A percentile compares a stretch with the other conserved stretches of the same genome.
phyloP scores from a whole-genome alignment of 2,329 filamentous ascomycete species.

The Stemphylium lycopersici region DNA sequence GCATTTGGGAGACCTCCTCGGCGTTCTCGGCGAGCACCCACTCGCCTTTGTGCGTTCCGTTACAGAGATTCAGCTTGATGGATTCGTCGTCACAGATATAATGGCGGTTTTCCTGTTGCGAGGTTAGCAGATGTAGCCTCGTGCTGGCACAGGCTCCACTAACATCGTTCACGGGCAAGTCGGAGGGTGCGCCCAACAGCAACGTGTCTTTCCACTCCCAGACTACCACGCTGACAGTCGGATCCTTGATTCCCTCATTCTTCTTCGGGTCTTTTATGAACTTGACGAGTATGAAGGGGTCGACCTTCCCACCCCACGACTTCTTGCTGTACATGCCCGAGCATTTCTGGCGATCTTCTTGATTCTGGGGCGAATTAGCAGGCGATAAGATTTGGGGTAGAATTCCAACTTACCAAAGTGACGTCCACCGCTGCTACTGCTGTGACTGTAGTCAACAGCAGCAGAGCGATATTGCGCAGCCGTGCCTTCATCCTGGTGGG shows the following conservation, averaged over 20 bases:
- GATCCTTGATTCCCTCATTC: constrained; percentile 68
- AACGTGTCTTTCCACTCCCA: constrained; percentile 92
- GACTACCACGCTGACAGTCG: constrained; percentile 81
- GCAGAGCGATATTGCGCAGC: constrained; percentile 40
- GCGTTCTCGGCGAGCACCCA: constrained; percentile 83
- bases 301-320: constrained; percentile 84
- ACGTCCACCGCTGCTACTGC: constrained; percentile 48
- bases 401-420: constrained; percentile 18
- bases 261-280: constrained; percentile 64
- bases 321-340: constrained; percentile 91
- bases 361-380: constrained; percentile 62
- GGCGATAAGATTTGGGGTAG: neutral
- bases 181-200: constrained; percentile 71
- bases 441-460: constrained; percentile 41
- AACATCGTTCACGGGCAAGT: constrained; percentile 37
- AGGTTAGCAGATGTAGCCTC: constrained; percentile 25
- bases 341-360: constrained; percentile 83
- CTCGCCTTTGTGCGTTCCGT: constrained; percentile 76
- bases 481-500: constrained; percentile 42
- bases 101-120: constrained; percentile 55
- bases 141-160: constrained; percentile 12
- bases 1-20: constrained; percentile 69
- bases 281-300: constrained; percentile 87
- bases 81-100: constrained; percentile 78
- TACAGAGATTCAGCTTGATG: constrained; percentile 74